phyloP scores from a whole-genome alignment of 2,329 filamentous ascomycete genomes.

The Talaromyces rugulosus region DNA sequence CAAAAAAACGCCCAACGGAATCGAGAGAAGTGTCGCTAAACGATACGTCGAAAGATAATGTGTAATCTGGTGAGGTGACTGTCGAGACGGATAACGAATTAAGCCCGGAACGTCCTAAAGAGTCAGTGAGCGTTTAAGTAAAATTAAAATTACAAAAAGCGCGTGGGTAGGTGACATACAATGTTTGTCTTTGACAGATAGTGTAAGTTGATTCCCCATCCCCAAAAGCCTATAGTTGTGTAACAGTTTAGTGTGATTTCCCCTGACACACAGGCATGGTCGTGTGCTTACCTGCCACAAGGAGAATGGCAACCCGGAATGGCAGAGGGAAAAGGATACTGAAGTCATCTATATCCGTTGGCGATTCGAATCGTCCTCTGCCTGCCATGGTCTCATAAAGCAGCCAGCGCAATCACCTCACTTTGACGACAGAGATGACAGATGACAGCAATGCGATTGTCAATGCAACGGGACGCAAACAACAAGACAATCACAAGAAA shows the following conservation, averaged over 20 bases:
- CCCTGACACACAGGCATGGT: background rate
- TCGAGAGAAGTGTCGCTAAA: slow-evolving; percentile 71
- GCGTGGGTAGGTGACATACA: slow-evolving; percentile 32
- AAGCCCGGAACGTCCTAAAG: slow-evolving; percentile 71
- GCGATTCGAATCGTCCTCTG: slow-evolving; percentile 1
- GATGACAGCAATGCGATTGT: background rate
- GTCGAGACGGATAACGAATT: slow-evolving; percentile 77
- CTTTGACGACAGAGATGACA: background rate
- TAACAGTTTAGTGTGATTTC: slow-evolving; percentile 10
- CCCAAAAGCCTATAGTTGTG: slow-evolving; percentile 70
- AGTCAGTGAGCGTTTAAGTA: background rate
- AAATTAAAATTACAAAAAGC: background rate
- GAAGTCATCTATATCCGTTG: slow-evolving; percentile 66
- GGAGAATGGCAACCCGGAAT: slow-evolving; percentile 79
- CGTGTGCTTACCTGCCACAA: slow-evolving; percentile 67
- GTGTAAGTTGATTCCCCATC: slow-evolving; percentile 89
- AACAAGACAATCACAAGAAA: background rate
- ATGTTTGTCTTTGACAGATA: slow-evolving; percentile 76
- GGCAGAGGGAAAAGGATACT: slow-evolving; percentile 83
- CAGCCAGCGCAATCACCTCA: background rate
- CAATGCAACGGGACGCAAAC: background rate
- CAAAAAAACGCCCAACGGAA: slow-evolving; percentile 67
- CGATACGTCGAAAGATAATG: slow-evolving; percentile 84
- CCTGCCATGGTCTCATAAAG: slow-evolving; percentile 8
- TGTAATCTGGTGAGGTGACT: slow-evolving; percentile 64